Conservation (phyloP, 306 rosid species). For the Amphicarpaea edgeworthii region DNA sequence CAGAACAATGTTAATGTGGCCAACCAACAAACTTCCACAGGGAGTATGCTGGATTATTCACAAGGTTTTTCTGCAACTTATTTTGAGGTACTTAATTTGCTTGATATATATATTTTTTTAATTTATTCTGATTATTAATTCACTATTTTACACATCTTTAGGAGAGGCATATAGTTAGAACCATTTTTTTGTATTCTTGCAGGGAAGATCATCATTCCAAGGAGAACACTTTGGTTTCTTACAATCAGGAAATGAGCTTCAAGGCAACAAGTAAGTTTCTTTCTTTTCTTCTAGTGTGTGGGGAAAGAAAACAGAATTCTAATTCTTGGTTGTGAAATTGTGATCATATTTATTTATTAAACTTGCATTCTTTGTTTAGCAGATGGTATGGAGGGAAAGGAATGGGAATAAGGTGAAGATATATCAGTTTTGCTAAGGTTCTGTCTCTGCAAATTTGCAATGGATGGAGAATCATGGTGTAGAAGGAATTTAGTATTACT, state of each 20-base stretch:
- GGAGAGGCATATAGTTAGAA: conserved; percentile 14
- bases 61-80: conserved; percentile 88
- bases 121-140: conserved; percentile 17
- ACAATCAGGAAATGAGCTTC: conserved; percentile 65
- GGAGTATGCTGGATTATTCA: conserved; percentile 67
- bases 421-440: conserved; percentile 31
- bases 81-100: conserved; percentile 63
- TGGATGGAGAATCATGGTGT: conserved; percentile 48
- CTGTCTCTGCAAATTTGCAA: conserved; percentile 23
- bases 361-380: conserved; percentile 46
- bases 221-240: conserved; percentile 68
- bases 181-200: conserved; percentile 38
- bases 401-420: conserved; percentile 51
- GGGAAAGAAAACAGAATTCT: background rate
- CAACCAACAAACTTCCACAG: conserved; percentile 62
- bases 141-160: background rate
- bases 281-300: conserved; percentile 1
- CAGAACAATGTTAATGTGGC: conserved; percentile 60
- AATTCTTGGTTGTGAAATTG: conserved; percentile 16
- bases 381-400: conserved; percentile 78
- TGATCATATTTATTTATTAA: background rate
- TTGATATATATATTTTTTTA: too few species aligned
- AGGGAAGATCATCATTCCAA: conserved; percentile 78
- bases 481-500: conserved; percentile 58
- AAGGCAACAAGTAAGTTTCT: conserved; percentile 68